phyloP scores from a whole-genome alignment of 352 stramenopile species.

The Pythium sp. region DNA sequence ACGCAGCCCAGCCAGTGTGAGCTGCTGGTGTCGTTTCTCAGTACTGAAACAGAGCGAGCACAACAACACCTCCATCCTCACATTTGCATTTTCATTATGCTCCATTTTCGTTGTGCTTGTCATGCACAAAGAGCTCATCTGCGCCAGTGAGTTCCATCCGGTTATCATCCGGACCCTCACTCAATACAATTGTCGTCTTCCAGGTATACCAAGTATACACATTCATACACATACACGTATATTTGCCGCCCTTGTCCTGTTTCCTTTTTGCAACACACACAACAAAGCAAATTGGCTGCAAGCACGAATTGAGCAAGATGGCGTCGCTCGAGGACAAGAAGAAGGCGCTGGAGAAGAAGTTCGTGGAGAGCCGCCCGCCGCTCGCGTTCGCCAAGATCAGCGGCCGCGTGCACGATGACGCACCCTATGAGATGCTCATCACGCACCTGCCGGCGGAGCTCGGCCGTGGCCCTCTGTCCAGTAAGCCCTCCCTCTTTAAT shows the following conservation, averaged over 20 bases:
- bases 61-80: not conserved
- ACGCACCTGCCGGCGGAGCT: slow-evolving; percentile 76
- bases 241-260: not conserved
- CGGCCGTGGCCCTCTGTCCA: slow-evolving; percentile 48
- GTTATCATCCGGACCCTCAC: not conserved
- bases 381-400: slow-evolving; percentile 80
- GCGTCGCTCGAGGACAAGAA: slow-evolving; percentile 54
- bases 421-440: slow-evolving; percentile 71
- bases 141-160: slow-evolving; percentile 2
- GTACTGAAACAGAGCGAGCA: not conserved
- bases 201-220: not conserved
- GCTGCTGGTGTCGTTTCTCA: too few relatives aligned
- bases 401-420: slow-evolving; percentile 56
- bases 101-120: not conserved
- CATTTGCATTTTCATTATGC: not conserved
- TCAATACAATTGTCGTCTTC: not conserved
- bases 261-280: not conserved
- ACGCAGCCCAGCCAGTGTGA: not conserved
- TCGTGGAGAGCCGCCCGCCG: slow-evolving; percentile 68
- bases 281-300: not conserved
- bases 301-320: slow-evolving; percentile 14
- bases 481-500: slow-evolving; percentile 15
- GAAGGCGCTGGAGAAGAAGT: slow-evolving; percentile 78
- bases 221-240: not conserved
- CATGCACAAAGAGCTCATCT: not conserved